Conservation (phyloP, 208 protist genomes). For the Lotmaria passim region DNA sequence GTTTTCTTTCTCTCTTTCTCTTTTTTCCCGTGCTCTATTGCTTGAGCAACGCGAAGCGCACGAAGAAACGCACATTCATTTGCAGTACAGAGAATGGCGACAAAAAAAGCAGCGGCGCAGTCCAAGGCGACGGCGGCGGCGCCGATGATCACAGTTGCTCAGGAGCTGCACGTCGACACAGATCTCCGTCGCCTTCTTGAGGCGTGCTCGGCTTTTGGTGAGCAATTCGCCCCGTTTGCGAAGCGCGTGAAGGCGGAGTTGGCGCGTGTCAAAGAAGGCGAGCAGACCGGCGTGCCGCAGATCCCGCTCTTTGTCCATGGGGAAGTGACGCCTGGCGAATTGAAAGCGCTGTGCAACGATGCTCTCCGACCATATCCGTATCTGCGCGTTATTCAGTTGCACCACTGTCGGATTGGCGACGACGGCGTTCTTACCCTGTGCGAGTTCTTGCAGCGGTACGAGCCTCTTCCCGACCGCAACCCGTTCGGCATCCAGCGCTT, state of each 20-base stretch:
- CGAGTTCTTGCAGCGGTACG: conserved; percentile 82
- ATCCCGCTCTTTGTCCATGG: conserved; percentile 78
- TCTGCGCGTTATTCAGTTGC: conserved; percentile 73
- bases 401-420: conserved; percentile 75
- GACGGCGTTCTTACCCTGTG: conserved; percentile 80
- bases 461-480: conserved; percentile 68
- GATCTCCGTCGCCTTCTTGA: conserved; percentile 76
- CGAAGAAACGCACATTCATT: neutral
- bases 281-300: conserved; percentile 70
- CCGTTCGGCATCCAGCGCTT: conserved; percentile 83
- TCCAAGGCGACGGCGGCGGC: conserved; percentile 45
- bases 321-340: conserved; percentile 48
- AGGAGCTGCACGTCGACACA: conserved; percentile 76
- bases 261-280: conserved; percentile 78
- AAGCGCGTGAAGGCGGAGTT: conserved; percentile 77
- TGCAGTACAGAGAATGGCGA: conserved; percentile 28
- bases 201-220: conserved; percentile 52
- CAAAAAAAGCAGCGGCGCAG: conserved; percentile 40
- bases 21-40: neutral
- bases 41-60: neutral
- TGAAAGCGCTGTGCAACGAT: conserved; percentile 57
- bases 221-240: conserved; percentile 64
- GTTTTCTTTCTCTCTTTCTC: neutral
- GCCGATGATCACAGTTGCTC: conserved; percentile 48
- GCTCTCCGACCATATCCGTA: conserved; percentile 76